Conservation (phyloP, 2,329 filamentous ascomycete genomes). For the Exophiala calicioides region DNA sequence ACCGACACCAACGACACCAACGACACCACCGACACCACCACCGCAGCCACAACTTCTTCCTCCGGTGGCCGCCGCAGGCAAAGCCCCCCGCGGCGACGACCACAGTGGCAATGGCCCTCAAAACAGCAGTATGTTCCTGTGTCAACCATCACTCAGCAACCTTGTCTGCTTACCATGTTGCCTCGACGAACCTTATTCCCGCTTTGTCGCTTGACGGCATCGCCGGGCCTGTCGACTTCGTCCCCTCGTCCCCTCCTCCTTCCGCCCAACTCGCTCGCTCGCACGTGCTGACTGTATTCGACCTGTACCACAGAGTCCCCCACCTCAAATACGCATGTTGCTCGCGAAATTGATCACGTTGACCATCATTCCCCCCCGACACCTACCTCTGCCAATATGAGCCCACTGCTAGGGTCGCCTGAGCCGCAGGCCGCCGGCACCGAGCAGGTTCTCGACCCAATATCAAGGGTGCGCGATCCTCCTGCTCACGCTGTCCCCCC, state of each 20-base stretch:
- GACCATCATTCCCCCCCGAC: constrained; percentile 19
- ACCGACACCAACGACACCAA: too few species aligned
- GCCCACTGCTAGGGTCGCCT: constrained; percentile 15
- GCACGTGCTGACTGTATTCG: constrained; percentile 23
- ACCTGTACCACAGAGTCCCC: constrained; percentile 8
- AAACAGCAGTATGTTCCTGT: constrained; percentile 10
- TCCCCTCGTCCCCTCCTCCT: neutral
- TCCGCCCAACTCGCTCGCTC: too few species aligned
- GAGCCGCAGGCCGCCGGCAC: constrained; percentile 17
- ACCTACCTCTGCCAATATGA: constrained; percentile 19
- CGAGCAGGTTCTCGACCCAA: constrained; percentile 23
- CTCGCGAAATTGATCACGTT: constrained; percentile 10
- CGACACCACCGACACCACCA: constrained; percentile 4
- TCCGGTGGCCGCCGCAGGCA: neutral
- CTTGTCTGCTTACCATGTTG: neutral
- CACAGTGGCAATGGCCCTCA: constrained; percentile 1
- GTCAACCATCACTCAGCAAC: constrained; percentile 11
- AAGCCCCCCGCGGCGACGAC: neutral
- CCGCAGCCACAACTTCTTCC: neutral
- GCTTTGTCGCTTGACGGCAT: too few species aligned
- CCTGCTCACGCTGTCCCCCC: neutral
- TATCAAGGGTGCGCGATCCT: constrained; percentile 21
- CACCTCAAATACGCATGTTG: constrained; percentile 19
- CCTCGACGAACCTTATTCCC: too few species aligned
- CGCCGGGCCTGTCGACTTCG: neutral